Evolutionary conservation across 805 yeast genomes (phyloP).

Genomic region (Nakazawaea anatomiae): DNA sequence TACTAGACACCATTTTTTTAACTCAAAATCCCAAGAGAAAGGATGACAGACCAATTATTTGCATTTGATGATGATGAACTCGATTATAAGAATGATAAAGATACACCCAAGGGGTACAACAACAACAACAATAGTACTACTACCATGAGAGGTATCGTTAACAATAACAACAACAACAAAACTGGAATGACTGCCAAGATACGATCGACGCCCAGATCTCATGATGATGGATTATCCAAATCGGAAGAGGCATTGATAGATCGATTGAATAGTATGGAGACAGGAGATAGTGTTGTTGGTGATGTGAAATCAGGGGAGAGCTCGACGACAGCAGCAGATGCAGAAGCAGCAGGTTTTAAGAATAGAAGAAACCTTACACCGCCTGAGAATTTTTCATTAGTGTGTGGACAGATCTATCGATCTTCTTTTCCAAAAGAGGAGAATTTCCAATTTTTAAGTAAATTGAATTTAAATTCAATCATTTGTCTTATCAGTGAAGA

Average conservation of each 20-base stretch:
- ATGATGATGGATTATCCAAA: neutral
- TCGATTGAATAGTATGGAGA: neutral
- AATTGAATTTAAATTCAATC: slow-evolving; percentile 62
- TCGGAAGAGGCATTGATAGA: slow-evolving; percentile 1
- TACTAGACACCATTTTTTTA: too few species aligned
- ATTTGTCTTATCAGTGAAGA: slow-evolving; percentile 87
- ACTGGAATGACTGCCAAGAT: neutral
- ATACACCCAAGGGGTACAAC: neutral
- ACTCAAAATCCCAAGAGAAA: neutral
- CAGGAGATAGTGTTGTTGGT: neutral
- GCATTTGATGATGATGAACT: slow-evolving; percentile 8
- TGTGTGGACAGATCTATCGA: slow-evolving; percentile 72
- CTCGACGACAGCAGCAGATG: too few species aligned
- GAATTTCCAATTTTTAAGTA: slow-evolving; percentile 65
- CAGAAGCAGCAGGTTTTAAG: neutral
- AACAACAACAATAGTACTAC: too few species aligned
- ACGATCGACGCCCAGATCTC: neutral
- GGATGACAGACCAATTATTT: slow-evolving; percentile 3
- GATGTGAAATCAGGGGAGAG: too few species aligned
- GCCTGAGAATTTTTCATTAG: slow-evolving; percentile 91
- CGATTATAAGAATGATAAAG: neutral
- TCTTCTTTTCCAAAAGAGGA: slow-evolving; percentile 86
- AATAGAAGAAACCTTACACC: slow-evolving; percentile 34
- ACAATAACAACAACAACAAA: too few species aligned
- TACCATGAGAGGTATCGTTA: too few species aligned